Percentiles rank a stretch among this genome's conserved stretches.
These are phyloP conservation scores for Diaporthe ampelina DNA, from an alignment of 2,329 filamentous ascomycete genomes.

Conservation along the genomic window DNA sequence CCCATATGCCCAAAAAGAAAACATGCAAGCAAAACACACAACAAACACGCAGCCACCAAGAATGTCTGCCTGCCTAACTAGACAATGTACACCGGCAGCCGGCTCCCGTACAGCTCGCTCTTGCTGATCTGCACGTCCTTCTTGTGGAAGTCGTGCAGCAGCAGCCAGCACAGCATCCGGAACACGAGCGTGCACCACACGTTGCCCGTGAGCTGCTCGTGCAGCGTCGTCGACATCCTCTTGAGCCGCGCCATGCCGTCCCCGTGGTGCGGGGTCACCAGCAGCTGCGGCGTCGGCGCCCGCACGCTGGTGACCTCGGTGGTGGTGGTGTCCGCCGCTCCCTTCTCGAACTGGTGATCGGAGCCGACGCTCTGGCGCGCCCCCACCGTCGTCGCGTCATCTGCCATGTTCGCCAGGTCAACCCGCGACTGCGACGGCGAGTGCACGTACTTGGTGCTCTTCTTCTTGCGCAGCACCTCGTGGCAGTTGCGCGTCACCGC, in stretches of 20 bases:
- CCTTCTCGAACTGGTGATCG: slow-evolving; percentile 2
- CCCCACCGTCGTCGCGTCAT: slow-evolving; percentile 38
- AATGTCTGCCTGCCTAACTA: no score
- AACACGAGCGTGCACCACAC: slow-evolving; percentile 70
- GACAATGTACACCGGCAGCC: slow-evolving; percentile 68
- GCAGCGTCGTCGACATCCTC: slow-evolving; percentile 30
- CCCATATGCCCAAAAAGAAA: no score
- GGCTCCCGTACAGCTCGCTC: slow-evolving; percentile 66
- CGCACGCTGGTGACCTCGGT: neutral
- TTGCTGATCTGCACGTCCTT: slow-evolving; percentile 66
- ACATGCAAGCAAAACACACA: neutral
- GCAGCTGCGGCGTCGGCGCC: slow-evolving; percentile 35
- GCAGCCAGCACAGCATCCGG: slow-evolving; percentile 71
- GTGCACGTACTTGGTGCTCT: slow-evolving; percentile 45
- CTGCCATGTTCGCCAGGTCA: slow-evolving; percentile 40
- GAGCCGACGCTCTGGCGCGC: slow-evolving; percentile 6
- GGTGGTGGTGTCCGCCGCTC: neutral
- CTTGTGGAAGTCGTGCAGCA: slow-evolving; percentile 70
- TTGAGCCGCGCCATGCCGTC: slow-evolving; percentile 29
- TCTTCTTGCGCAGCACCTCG: slow-evolving; percentile 46
- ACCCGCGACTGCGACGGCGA: slow-evolving; percentile 41
- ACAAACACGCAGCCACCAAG: slow-evolving; percentile 44
- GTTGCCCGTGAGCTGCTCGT: slow-evolving; percentile 48
- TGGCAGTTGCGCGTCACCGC: slow-evolving; percentile 55
- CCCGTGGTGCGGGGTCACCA: slow-evolving; percentile 19